A percentile compares a stretch with the other conserved stretches of the same genome.
phyloP scores from a whole-genome alignment of 192 early-diverging fungal species.

The Glomus cerebriforme region DNA sequence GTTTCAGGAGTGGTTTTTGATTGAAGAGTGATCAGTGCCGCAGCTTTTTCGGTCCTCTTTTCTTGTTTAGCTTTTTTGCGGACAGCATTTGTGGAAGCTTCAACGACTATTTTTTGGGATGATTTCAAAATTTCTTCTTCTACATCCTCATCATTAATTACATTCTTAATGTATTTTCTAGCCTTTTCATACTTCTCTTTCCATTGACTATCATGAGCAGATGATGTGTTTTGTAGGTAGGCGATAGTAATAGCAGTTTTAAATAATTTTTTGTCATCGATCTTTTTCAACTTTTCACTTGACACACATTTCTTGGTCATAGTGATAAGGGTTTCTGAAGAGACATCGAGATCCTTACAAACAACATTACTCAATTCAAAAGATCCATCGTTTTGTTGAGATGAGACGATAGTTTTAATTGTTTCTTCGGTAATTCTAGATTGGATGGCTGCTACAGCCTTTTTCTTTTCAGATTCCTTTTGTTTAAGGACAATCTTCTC shows the following conservation, averaged over 20 bases:
- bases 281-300: background rate
- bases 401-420: background rate
- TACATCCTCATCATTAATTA: background rate
- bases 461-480: background rate
- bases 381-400: constrained; percentile 4
- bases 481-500: background rate
- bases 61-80: background rate
- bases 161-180: background rate
- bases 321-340: background rate
- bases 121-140: constrained; percentile 5
- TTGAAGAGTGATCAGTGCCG: background rate
- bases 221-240: background rate
- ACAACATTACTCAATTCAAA: background rate
- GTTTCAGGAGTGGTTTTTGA: background rate
- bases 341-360: background rate
- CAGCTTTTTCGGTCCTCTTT: background rate
- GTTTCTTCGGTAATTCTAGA: background rate
- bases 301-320: background rate
- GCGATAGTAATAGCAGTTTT: background rate
- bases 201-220: background rate
- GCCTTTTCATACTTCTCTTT: background rate
- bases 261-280: background rate
- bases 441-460: background rate
- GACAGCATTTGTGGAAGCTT: background rate
- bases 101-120: background rate